A percentile compares a stretch with the other conserved stretches of the same genome.
phyloP scores from a whole-genome alignment of 2,329 filamentous ascomycete genomes.

The Coniella vitis region DNA sequence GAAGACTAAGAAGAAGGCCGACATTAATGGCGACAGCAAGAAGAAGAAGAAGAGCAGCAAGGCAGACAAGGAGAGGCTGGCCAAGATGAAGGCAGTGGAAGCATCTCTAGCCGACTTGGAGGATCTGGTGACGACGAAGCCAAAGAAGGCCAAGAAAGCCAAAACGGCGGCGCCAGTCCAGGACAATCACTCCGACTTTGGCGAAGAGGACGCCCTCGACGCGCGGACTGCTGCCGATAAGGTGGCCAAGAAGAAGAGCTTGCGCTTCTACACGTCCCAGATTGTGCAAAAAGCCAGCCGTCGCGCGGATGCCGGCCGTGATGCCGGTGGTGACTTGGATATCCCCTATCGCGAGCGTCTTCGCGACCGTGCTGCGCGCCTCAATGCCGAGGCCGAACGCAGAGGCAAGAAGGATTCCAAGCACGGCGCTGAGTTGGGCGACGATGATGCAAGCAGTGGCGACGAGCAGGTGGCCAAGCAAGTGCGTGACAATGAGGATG shows the following conservation, averaged over 20 bases:
- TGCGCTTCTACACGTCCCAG: constrained; percentile 97
- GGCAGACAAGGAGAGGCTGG: constrained; percentile 30
- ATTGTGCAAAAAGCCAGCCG: constrained; percentile 92
- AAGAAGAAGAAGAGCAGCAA: constrained; percentile 36
- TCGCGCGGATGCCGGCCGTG: constrained; percentile 64
- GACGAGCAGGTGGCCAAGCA: constrained; percentile 54
- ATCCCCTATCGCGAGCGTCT: constrained; percentile 85
- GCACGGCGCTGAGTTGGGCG: constrained; percentile 60
- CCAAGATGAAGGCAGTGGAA: constrained; percentile 54
- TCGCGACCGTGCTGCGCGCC: constrained; percentile 74
- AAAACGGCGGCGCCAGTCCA: constrained; percentile 28
- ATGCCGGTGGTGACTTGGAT: constrained; percentile 73
- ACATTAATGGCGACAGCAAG: constrained; percentile 9
- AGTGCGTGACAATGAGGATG: constrained; percentile 51
- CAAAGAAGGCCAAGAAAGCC: constrained; percentile 36
- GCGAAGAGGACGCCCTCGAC: constrained; percentile 77
- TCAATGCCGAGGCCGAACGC: constrained; percentile 83
- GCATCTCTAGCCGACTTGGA: constrained; percentile 65
- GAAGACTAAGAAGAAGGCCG: constrained; percentile 26
- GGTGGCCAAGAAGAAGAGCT: constrained; percentile 78
- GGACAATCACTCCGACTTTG: constrained; percentile 74
- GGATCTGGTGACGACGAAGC: constrained; percentile 46
- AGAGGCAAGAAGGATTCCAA: constrained; percentile 63
- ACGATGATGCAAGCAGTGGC: constrained; percentile 53
- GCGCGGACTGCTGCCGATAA: constrained; percentile 79